Percentiles rank a stretch among this genome's conserved stretches.
These are phyloP conservation scores for Pythium dissotocum DNA, from an alignment of 352 stramenopile species.

Conservation along the genomic window DNA sequence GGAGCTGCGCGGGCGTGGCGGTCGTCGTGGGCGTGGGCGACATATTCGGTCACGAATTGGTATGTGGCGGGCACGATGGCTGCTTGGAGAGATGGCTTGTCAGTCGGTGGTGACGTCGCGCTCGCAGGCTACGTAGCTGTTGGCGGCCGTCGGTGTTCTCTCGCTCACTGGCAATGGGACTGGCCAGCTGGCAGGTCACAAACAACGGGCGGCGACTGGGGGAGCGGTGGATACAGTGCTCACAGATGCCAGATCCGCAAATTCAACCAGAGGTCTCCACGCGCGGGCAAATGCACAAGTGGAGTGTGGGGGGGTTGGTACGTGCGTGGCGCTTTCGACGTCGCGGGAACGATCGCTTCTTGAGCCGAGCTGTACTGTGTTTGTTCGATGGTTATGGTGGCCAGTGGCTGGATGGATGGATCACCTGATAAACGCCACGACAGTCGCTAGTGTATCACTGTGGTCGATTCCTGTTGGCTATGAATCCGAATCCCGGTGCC, in stretches of 20 bases:
- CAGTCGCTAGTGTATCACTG: constrained; percentile 1
- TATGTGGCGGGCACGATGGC: not conserved
- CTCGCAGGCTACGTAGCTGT: not conserved
- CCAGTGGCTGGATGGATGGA: not conserved
- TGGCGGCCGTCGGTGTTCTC: not conserved
- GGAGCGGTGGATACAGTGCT: not conserved
- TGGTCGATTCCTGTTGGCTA: not conserved
- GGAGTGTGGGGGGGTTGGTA: not conserved
- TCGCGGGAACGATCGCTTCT: not conserved
- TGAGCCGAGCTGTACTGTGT: not conserved
- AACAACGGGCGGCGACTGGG: constrained; percentile 6
- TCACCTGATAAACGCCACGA: not conserved
- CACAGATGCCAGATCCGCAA: constrained; percentile 11
- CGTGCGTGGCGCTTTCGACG: not conserved
- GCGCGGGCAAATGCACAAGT: not conserved
- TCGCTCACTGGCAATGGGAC: not conserved
- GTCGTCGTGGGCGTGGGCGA: constrained; percentile 24
- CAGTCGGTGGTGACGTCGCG: not conserved
- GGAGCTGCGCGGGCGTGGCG: constrained; percentile 21
- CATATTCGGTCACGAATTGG: constrained; percentile 8
- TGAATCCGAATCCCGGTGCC: constrained; percentile 8
- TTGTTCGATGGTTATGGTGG: not conserved
- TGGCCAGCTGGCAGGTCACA: not conserved
- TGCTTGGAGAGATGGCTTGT: constrained; percentile 11
- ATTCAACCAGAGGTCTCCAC: constrained; percentile 18